Evolutionary conservation across 2,329 filamentous ascomycete species (phyloP), one percentile per base, ranked within the genome.

Genomic region (Trichoderma asperellum): DNA sequence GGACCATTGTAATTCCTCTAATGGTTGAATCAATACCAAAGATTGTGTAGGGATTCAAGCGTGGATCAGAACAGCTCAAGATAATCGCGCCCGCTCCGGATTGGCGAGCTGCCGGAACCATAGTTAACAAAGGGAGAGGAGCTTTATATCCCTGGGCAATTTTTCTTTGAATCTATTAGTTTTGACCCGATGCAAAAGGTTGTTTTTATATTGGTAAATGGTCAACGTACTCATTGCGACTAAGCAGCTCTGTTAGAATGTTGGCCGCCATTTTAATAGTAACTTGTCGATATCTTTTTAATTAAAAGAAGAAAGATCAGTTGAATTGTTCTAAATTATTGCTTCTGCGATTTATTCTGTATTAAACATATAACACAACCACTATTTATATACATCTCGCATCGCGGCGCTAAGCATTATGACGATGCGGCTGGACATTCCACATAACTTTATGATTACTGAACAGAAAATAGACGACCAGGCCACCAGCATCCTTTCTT

Each of bases 61-160:
- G 62, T 18, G 62, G 62, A 8, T 65, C 62, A 56, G 62, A 65
- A 7, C 62, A 65, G 62, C 35, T 65, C 27, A 65, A 18, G 37
- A 65, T 65, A 8, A 65, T 65, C 7, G 53, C 24, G 3, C 52
- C 53, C n/a, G 37, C 37, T 14, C 62, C 62, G 5, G 7, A 4
- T 47, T 57, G 27, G n/a, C 62, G 62, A 27, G 27, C 12, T 4
- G 37, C 29, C n/a, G 56, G 35, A 10, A 56, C 10, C 53, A 65
- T 49, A 18, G 53, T 37, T 0, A 65, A 7, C 37, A 65, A 32
- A 8, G 7, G n/a, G 21, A 37, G 62, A 5, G 52, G 62, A 4
- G 52, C 12, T 40, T 65, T 56, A 12, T 65, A 57, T 2, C 2
- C 56, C n/a, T 65, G 35, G 2, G 29, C 18, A 16, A 65, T 2